Base-by-base conservation (phyloP, 352 stramenopile species). In the Phytopythium mirpurense region DNA sequence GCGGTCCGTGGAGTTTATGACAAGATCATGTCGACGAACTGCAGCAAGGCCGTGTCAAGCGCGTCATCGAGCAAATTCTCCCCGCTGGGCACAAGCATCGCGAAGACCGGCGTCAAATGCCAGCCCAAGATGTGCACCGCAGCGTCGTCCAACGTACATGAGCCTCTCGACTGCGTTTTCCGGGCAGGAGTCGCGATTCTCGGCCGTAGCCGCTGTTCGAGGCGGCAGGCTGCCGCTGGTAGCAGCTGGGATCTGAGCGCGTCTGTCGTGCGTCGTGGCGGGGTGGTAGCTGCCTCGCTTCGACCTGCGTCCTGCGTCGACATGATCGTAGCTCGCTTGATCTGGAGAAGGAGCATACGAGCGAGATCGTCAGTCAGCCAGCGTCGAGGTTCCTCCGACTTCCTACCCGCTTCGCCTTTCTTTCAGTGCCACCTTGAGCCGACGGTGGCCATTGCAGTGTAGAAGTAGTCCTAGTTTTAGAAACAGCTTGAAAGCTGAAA, bases 21-120 rank as follows among this genome's bases (percentile, higher is more conserved):
- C 23, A 86, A 67, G 62, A 83, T 82, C 70, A 83, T 78, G 35
- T 82, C 61, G 40, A 86, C 67, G 63, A 86, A 85, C 51, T 86
- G 70, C 44, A 83, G 63, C 31, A 86, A 63, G n/a, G 65, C 55
- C 14, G 74, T 21, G 43, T 82, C 68, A 21, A 86, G 55, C 26
- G 68, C 71, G 48, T 77, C 59, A 14, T 83, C 70, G 53, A 84
- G 51, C 31, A 70, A 51, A 41, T 83, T 68, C 36, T 72, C 73
- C 16, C 76, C 42, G 15, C 72, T 86, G 12, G 23, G 10, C 14
- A 6, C 16, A 10, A 31, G 40, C 27, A 23, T 5, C 41, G 11
- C 23, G 16, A 31, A 23, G 41, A 21, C 9, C 8, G 23, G 21
- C 21, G 41, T 47, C 41, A n/a, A n/a, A n/a, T n/a, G n/a, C n/a